Evolutionary conservation across 75 land plant species (phyloP).

Genomic region (Sequoia sempervirens): DNA sequence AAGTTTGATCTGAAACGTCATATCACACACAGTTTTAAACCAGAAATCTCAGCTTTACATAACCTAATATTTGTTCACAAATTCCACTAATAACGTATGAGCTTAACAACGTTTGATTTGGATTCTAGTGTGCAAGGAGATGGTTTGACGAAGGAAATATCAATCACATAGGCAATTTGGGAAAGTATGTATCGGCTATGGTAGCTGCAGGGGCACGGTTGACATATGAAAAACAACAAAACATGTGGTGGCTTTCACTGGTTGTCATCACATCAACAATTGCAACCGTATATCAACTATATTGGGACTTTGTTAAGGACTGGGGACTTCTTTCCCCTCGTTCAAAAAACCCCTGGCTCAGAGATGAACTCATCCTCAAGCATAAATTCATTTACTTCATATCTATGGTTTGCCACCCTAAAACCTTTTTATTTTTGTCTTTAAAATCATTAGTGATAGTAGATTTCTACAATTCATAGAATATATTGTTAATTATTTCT

Average conservation of each 20-base stretch:
- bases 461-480: too few species aligned
- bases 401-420: constrained; percentile 62
- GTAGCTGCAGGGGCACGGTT: constrained; percentile 78
- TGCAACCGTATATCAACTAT: constrained; percentile 85
- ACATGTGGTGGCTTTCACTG: constrained; percentile 56
- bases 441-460: not conserved
- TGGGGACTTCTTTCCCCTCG: constrained; percentile 77
- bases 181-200: constrained; percentile 93
- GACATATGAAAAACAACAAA: constrained; percentile 58
- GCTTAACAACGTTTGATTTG: not conserved
- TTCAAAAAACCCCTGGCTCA: constrained; percentile 79
- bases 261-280: constrained; percentile 64
- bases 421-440: not conserved
- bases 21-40: too few species aligned
- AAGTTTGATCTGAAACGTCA: too few species aligned
- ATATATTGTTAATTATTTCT: too few species aligned
- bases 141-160: constrained; percentile 81
- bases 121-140: constrained; percentile 70
- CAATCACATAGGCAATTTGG: constrained; percentile 66
- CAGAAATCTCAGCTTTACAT: too few species aligned
- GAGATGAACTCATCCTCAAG: constrained; percentile 75
- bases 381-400: constrained; percentile 71
- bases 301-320: constrained; percentile 94
- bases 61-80: not conserved
- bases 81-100: not conserved